Conservation (phyloP, 2,329 filamentous ascomycete species). For the Arthroderma uncinatum region DNA sequence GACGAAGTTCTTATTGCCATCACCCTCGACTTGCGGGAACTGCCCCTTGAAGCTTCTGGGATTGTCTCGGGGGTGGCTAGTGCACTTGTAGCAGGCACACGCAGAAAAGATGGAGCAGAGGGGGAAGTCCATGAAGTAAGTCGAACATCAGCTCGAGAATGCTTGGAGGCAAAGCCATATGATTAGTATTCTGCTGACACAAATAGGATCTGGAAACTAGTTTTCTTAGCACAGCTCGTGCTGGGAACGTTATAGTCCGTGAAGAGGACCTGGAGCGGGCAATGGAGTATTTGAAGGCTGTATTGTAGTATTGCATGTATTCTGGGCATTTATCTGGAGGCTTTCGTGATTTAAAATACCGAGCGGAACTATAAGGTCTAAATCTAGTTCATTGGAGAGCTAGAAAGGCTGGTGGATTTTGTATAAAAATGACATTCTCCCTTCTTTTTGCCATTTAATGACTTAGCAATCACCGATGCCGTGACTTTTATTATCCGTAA, state of each 20-base stretch:
- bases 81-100: slow-evolving; percentile 62
- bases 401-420: background rate
- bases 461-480: background rate
- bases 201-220: slow-evolving; percentile 58
- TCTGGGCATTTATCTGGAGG: slow-evolving; percentile 1
- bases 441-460: background rate
- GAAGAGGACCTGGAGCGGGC: slow-evolving; percentile 63
- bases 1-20: slow-evolving; percentile 66
- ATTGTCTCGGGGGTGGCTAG: slow-evolving; percentile 93
- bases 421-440: background rate
- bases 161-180: background rate
- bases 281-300: slow-evolving; percentile 52
- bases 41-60: slow-evolving; percentile 80
- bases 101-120: slow-evolving; percentile 31
- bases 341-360: background rate
- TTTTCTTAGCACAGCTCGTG: slow-evolving; percentile 78
- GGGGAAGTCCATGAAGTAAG: slow-evolving; percentile 9
- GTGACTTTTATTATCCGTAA: background rate
- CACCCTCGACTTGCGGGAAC: slow-evolving; percentile 67
- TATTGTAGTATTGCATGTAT: background rate
- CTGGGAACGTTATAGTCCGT: slow-evolving; percentile 78
- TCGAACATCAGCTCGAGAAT: background rate
- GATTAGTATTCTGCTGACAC: background rate
- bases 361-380: background rate
- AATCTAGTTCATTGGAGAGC: background rate